Evolutionary conservation across 345 rosid genomes (phyloP).

Genomic region (Ricinus communis): DNA sequence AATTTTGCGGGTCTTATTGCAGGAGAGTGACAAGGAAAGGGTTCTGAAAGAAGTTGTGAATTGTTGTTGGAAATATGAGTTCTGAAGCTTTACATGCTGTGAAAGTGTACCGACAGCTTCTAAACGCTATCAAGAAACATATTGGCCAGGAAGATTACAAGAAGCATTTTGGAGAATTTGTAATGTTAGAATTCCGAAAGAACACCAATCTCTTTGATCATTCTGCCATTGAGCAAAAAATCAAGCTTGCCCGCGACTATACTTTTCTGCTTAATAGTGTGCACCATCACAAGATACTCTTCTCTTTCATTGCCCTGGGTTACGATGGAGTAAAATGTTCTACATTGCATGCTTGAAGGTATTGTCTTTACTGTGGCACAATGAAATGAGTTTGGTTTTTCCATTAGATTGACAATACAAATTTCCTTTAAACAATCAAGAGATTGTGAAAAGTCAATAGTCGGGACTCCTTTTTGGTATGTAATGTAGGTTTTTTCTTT

Average conservation of each 20-base stretch:
- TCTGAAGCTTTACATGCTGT: conserved; percentile 45
- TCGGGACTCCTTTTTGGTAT: not conserved
- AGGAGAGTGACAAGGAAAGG: not conserved
- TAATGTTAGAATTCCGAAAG: conserved; percentile 56
- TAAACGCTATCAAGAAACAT: conserved; percentile 66
- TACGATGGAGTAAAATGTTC: too few relatives aligned
- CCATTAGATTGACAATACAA: not conserved
- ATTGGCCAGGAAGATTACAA: conserved; percentile 73
- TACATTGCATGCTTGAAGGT: too few relatives aligned
- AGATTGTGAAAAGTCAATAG: not conserved
- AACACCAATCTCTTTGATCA: conserved; percentile 35
- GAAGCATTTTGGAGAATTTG: conserved; percentile 63
- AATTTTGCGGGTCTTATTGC: too few relatives aligned
- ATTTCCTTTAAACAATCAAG: not conserved
- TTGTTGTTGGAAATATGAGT: conserved; percentile 54
- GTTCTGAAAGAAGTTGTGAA: not conserved
- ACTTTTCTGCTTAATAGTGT: conserved; percentile 64
- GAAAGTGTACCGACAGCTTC: conserved; percentile 60
- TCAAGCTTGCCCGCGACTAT: conserved; percentile 68
- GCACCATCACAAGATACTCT: conserved; percentile 75
- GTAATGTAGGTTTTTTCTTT: not conserved
- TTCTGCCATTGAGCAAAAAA: conserved; percentile 41
- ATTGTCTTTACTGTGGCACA: not conserved
- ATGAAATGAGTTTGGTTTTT: not conserved
- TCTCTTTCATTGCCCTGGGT: conserved; percentile 7